These are phyloP conservation scores for Mycena latifolia DNA, from an alignment of 768 basidiomycete genomes.

Conservation along the genomic window DNA sequence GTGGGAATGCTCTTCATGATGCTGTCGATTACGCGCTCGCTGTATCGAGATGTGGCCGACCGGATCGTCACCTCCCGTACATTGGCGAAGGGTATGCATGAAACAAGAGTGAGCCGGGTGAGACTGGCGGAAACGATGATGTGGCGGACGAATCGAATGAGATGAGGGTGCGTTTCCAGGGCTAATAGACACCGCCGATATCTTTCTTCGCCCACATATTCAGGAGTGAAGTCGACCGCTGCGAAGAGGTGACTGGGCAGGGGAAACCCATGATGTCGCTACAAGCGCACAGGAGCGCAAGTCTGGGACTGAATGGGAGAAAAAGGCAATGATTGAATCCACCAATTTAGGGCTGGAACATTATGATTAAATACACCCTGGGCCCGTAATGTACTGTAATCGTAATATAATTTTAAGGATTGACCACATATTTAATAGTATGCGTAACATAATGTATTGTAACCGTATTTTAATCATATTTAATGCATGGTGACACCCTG, in stretches of 20 bases:
- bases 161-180: neutral
- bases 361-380: too few relatives aligned
- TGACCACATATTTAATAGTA: too few relatives aligned
- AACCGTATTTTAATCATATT: too few relatives aligned
- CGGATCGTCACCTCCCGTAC: conserved; percentile 12
- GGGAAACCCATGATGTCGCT: neutral
- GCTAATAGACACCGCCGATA: neutral
- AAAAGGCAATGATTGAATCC: too few relatives aligned
- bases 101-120: neutral
- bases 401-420: too few relatives aligned
- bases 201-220: neutral
- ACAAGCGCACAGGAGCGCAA: neutral
- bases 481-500: too few relatives aligned
- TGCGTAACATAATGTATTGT: too few relatives aligned
- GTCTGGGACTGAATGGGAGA: neutral
- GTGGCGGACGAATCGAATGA: conserved; percentile 12
- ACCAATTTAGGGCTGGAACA: too few relatives aligned
- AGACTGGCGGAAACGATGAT: neutral
- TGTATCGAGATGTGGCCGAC: neutral
- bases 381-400: too few relatives aligned
- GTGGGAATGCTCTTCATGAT: neutral
- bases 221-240: neutral
- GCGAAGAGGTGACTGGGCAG: neutral
- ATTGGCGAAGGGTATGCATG: neutral
- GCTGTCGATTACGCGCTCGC: neutral